These are phyloP conservation scores for Orbilia blumenaviensis DNA, from an alignment of 2,329 filamentous ascomycete genomes.

Conservation along the genomic window DNA sequence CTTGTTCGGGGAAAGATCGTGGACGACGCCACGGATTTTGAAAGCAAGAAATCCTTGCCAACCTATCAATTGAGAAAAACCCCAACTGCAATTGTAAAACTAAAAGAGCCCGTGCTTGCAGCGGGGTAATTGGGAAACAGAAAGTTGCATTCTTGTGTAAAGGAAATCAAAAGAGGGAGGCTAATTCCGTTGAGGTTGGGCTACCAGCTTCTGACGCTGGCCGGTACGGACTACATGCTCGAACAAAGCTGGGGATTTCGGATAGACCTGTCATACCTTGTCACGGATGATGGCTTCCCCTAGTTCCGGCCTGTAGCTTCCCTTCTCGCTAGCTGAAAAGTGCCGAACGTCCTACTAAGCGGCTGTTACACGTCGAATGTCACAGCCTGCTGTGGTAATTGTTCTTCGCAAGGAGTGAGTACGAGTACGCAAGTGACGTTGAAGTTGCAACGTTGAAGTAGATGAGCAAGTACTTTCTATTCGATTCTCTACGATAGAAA, in stretches of 20 bases:
- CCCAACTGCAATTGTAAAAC: no score
- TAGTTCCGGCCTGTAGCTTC: constrained; percentile 35
- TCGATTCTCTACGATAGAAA: background rate
- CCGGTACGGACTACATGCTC: background rate
- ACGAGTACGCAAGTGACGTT: constrained; percentile 14
- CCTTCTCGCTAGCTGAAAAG: constrained; percentile 50
- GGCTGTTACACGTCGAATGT: constrained; percentile 15
- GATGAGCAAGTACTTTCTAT: background rate
- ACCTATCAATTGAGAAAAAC: background rate
- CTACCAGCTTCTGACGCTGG: constrained; percentile 23
- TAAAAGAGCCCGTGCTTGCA: constrained; percentile 15
- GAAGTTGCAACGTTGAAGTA: no score
- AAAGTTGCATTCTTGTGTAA: constrained; percentile 18
- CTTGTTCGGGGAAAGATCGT: constrained; percentile 38
- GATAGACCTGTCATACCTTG: constrained; percentile 50
- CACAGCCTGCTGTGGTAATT: background rate
- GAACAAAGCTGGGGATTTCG: constrained; percentile 42
- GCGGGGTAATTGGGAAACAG: constrained; percentile 26
- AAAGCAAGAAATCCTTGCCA: constrained; percentile 9
- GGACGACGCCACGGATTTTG: constrained; percentile 5
- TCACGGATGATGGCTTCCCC: constrained; percentile 29
- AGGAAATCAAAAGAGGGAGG: background rate
- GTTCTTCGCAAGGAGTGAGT: background rate
- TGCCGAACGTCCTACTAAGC: constrained; percentile 25
- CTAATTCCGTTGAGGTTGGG: constrained; percentile 10